Conservation (phyloP, 2,329 filamentous ascomycete species). For the Claviceps capensis region DNA sequence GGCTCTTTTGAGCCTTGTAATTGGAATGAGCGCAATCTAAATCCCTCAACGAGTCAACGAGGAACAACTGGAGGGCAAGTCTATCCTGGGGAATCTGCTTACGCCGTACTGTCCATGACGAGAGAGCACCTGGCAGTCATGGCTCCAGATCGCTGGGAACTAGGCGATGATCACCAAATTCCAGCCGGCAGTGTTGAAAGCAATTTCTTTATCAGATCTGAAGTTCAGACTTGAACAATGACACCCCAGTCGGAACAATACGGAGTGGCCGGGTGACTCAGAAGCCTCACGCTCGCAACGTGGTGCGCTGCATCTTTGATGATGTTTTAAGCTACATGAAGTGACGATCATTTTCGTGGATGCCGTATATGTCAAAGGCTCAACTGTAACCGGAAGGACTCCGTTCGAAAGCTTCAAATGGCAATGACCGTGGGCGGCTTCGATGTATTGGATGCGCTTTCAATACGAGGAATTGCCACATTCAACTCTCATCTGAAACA, state of each 20-base stretch:
- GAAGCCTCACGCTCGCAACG: constrained; percentile 55
- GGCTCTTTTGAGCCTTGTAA: too few relatives aligned
- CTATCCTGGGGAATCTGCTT: neutral
- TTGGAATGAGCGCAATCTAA: too few relatives aligned
- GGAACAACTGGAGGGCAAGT: too few relatives aligned
- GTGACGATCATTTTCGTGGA: constrained; percentile 47
- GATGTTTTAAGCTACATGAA: constrained; percentile 55
- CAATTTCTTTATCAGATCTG: constrained; percentile 45
- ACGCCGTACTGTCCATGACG: constrained; percentile 1
- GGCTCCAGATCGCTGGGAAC: constrained; percentile 16
- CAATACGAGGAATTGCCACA: too few relatives aligned
- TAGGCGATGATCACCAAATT: constrained; percentile 30
- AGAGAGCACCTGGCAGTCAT: constrained; percentile 10
- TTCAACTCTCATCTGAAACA: too few relatives aligned
- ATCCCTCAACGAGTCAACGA: too few relatives aligned
- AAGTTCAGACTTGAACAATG: constrained; percentile 56
- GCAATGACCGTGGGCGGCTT: constrained; percentile 61
- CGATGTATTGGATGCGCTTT: constrained; percentile 40
- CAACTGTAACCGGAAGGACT: constrained; percentile 41
- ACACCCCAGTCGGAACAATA: constrained; percentile 43
- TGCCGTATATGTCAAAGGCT: constrained; percentile 27
- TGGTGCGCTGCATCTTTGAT: constrained; percentile 60
- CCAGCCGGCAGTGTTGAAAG: constrained; percentile 38
- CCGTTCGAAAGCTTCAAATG: constrained; percentile 47
- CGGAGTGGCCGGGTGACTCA: constrained; percentile 42